Evolutionary conservation across 441 rosid genomes (phyloP), one percentile per base, ranked within the genome.

Genomic region (Melastoma candidum): DNA sequence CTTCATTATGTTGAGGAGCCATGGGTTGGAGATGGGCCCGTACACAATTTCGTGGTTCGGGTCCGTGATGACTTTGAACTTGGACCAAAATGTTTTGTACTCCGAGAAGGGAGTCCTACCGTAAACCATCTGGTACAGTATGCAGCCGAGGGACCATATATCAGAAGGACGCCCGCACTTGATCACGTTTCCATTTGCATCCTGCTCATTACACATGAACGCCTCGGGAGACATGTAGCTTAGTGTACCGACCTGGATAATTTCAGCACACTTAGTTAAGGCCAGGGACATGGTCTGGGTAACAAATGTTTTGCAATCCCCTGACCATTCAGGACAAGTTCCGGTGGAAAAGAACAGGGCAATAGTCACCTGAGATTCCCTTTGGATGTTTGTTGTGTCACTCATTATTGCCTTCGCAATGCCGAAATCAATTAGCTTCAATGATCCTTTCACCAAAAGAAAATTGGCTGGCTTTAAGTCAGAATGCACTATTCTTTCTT

Each of bases 181-280:
- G 68, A 93, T 93, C 0, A 77, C 79, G 59, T 86, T 86, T 59
- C 99, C 97, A 58, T 81, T 83, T 27, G 79, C 85, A 57, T 88
- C 97, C 44, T 63, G 74, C 72, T 93, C 99, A 52, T 93, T 93
- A 70, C 99, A 93, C 97, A 93, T 70, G 73, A 93, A 93, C 60
- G 99, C 97, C 72, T 93, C 99, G 12, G 97, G 99, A 61, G 99
- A 93, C 99, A 93, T 93, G 83, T 93, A 93, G 74, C 99, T 93
- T 44, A 93, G 69, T 3, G 99, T 93, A 52, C 99, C 99, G 5
- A 86, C 97, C 99, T 93, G 77, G 66, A 66, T 53, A 36, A 47
- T 56, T 14, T 46, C 49, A 47, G 51, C 43, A n/a, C 56, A 17
- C 24, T 12, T 29, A 27, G 27, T 47, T n/a, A 12, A 25, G 11